Percentiles rank a stretch among this genome's conserved stretches.
phyloP scores from a whole-genome alignment of 495 filamentous ascomycete species.

The Monascus purpureus region DNA sequence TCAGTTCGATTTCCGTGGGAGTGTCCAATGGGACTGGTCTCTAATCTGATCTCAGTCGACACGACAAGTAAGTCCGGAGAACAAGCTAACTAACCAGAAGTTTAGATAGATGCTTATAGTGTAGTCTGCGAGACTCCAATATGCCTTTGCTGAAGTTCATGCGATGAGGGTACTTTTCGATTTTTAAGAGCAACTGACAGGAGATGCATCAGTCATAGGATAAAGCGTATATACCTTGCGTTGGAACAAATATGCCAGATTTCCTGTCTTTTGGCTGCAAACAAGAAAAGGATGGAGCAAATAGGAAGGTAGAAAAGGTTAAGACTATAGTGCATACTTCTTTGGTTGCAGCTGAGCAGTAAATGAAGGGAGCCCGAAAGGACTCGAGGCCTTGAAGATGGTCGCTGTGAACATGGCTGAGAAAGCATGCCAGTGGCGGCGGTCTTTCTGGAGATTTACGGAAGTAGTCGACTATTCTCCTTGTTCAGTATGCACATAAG shows the following conservation, averaged over 20 bases:
- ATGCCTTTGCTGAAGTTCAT: constrained; percentile 71
- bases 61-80: background rate
- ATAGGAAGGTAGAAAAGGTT: background rate
- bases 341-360: constrained; percentile 74
- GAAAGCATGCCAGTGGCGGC: constrained; percentile 71
- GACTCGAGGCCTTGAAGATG: constrained; percentile 76
- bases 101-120: constrained; percentile 61
- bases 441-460: constrained; percentile 37
- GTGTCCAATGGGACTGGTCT: constrained; percentile 78
- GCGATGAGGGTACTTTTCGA: constrained; percentile 65
- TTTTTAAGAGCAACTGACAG: constrained; percentile 44
- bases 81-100: constrained; percentile 34
- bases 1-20: constrained; percentile 63
- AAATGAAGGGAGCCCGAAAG: constrained; percentile 65
- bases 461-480: constrained; percentile 64
- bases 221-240: constrained; percentile 1
- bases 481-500: constrained; percentile 1
- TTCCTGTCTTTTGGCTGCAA: no score
- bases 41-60: constrained; percentile 16
- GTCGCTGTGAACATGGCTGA: constrained; percentile 89
- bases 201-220: background rate
- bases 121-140: constrained; percentile 50
- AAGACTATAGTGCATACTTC: constrained; percentile 34
- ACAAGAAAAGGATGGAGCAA: background rate
- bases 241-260: background rate